Percentiles rank a stretch among this genome's conserved stretches.
Evolutionary conservation across 139 green algal genomes (phyloP).

Genomic region (Asterochloris sp.): DNA sequence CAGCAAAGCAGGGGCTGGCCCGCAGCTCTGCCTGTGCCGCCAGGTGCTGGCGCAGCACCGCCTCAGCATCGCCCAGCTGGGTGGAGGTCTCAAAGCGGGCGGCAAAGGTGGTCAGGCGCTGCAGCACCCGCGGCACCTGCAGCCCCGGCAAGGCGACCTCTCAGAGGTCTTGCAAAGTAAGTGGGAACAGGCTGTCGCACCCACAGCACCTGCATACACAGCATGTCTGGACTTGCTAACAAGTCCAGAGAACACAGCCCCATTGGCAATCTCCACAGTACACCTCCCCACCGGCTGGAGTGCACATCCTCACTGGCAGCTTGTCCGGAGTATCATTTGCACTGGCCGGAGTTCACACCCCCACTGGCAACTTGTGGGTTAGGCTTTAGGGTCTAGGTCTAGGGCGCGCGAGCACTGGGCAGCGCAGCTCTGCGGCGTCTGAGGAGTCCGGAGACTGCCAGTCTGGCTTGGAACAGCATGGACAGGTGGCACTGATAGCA

Average conservation of each 20-base stretch:
- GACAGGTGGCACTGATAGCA: no score
- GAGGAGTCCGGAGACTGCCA: no score
- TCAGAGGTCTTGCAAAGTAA: background rate
- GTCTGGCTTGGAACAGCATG: no score
- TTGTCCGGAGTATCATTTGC: no score
- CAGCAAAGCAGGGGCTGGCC: conserved; percentile 15
- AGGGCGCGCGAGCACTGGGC: no score
- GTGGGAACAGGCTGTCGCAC: background rate
- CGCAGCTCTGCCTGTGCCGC: conserved; percentile 29
- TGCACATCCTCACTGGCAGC: no score
- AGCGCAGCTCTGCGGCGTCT: no score
- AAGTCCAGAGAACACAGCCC: background rate
- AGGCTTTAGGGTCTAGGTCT: no score
- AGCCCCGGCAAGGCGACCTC: background rate
- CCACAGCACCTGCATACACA: background rate
- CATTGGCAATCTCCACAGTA: background rate
- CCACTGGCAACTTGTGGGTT: no score
- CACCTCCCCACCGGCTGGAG: no score
- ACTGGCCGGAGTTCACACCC: no score
- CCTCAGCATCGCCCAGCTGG: conserved; percentile 23
- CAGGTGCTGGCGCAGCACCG: conserved; percentile 25
- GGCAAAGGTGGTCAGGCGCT: conserved; percentile 29
- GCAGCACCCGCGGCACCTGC: conserved; percentile 30
- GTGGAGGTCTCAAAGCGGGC: conserved; percentile 22
- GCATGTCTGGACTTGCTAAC: background rate